Evolutionary conservation across 345 rosid species (phyloP), one percentile per base, ranked within the genome.

Genomic region (Aquilaria malaccensis): DNA sequence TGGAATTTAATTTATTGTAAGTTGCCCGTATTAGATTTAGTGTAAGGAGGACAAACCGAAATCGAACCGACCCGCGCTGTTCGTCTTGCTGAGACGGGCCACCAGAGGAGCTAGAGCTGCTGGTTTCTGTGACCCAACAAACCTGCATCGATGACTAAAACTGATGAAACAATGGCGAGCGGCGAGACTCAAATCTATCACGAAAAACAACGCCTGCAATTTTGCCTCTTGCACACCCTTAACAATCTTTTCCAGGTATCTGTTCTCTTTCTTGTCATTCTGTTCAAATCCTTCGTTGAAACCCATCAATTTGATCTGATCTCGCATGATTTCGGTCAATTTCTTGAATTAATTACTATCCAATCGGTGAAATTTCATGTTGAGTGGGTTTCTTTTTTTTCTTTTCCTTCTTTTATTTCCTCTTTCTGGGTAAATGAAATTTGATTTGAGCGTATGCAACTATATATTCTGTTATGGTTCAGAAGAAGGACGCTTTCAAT

Each of bases 171-270:
- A 5, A 87, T 76, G 91, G 71, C 81, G 13, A 67, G 29, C 61
- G 59, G 60, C 61, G 73, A 74, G 66, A 62, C 84, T 1, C 45
- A 56, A 61, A 72, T 94, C 54, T 90, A 82, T 70, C 99, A 90
- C 73, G 97, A 90, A 70, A 83, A 72, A 62, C 97, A 94, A 70
- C 80, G 83, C 62, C 66, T 94, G 10, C 97, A 94, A 33, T 85
- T 84, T 57, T 90, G 97, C 74, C 93, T 90, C 68, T 65, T 90
- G 11, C 97, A 94, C 78, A 67, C 87, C 10, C 97, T 94, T 66
- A 90, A 88, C 83, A 94, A 83, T 75, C 90, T 94, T 69, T 90
- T 90, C 71, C 97, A 90, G 97, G 99, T 88, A 47, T 65, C 61
- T 51, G 30, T 33, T 10, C 10, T 11, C 56, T 11, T 31, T n/a